Conservation (phyloP, 306 rosid species). For the Rosa lucieae region DNA sequence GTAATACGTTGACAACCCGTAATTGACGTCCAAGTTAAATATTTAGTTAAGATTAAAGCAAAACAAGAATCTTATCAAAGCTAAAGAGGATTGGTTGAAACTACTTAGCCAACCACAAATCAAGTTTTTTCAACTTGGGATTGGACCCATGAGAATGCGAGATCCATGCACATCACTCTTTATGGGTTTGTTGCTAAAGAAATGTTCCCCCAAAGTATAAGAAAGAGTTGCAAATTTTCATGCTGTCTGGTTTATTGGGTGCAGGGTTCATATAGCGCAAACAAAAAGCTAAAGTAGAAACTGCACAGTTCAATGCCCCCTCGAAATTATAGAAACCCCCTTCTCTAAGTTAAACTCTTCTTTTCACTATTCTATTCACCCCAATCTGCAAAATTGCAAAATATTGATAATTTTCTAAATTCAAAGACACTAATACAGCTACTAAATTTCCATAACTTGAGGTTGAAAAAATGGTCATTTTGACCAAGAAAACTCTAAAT, state of each 20-base stretch:
- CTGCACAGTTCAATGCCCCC: slow-evolving; percentile 14
- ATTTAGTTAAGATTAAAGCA: too few relatives aligned
- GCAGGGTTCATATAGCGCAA: not conserved
- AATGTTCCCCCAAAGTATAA: not conserved
- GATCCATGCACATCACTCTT: not conserved
- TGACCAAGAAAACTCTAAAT: not conserved
- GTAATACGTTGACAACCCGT: too few relatives aligned
- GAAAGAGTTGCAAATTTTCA: not conserved
- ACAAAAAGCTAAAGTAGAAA: slow-evolving; percentile 2
- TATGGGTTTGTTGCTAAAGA: not conserved
- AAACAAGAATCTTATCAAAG: not conserved
- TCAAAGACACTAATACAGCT: not conserved
- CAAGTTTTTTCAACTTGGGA: not conserved
- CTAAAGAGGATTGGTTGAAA: not conserved
- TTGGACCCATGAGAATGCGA: not conserved
- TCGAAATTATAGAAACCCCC: slow-evolving; percentile 8
- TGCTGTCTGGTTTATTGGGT: slow-evolving; percentile 10
- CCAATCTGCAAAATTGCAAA: not conserved
- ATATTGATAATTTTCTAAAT: too few relatives aligned
- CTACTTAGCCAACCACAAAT: not conserved
- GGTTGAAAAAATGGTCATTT: too few relatives aligned
- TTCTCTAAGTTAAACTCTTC: not conserved
- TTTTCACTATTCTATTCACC: slow-evolving; percentile 3
- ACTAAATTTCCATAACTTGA: too few relatives aligned
- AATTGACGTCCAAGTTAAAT: too few relatives aligned